phyloP scores from a whole-genome alignment of 2,329 filamentous ascomycete genomes.

The Xylariaceae sp. region DNA sequence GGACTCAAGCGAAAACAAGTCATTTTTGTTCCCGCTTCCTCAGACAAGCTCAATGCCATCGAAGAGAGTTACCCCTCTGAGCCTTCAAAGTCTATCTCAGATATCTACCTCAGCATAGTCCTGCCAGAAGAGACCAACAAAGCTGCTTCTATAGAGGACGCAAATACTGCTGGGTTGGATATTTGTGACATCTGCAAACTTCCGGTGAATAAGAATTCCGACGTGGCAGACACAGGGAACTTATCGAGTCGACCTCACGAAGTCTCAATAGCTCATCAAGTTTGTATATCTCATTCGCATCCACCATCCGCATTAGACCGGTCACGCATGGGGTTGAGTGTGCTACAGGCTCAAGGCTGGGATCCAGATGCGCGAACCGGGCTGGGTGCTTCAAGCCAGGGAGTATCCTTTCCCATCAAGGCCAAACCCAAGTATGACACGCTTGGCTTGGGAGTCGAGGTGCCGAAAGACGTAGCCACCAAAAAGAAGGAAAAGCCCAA shows the following conservation, averaged over 20 bases:
- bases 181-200: constrained; percentile 67
- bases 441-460: constrained; percentile 70
- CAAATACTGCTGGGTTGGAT: constrained; percentile 26
- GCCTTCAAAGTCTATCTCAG: constrained; percentile 51
- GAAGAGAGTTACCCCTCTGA: constrained; percentile 34
- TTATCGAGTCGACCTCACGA: constrained; percentile 53
- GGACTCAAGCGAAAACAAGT: constrained; percentile 62
- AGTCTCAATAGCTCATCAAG: constrained; percentile 73
- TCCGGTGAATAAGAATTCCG: constrained; percentile 49
- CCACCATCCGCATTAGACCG: constrained; percentile 76
- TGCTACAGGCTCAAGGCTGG: constrained; percentile 73
- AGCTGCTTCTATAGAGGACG: constrained; percentile 15
- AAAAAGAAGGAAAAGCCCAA: constrained; percentile 51
- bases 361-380: constrained; percentile 76
- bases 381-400: constrained; percentile 73
- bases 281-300: constrained; percentile 71
- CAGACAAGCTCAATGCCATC: constrained; percentile 43
- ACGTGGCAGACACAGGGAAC: constrained; percentile 8
- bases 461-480: constrained; percentile 49
- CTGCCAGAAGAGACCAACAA: constrained; percentile 51
- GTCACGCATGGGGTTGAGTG: constrained; percentile 70
- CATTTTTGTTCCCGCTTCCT: constrained; percentile 63
- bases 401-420: constrained; percentile 79
- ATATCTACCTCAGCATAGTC: constrained; percentile 72
- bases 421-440: constrained; percentile 74